A percentile compares a stretch with the other conserved stretches of the same genome.
These are phyloP conservation scores for Clarireedia homoeocarpa DNA, from an alignment of 2,329 filamentous ascomycete species.

Conservation along the genomic window DNA sequence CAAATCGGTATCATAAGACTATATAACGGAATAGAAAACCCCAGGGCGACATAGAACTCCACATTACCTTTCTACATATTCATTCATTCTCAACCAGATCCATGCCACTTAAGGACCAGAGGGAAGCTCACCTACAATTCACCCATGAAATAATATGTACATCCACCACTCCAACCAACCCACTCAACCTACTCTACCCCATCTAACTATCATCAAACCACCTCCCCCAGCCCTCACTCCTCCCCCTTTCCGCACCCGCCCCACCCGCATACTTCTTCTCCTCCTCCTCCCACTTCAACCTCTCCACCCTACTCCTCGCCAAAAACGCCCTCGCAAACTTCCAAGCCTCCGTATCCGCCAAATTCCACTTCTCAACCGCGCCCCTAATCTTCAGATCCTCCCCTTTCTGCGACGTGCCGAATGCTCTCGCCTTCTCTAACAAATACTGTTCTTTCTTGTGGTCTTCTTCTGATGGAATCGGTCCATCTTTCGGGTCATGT, in stretches of 20 bases:
- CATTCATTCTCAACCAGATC: background rate
- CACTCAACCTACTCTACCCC: background rate
- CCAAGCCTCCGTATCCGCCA: constrained; percentile 73
- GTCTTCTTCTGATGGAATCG: constrained; percentile 44
- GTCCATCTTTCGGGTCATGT: constrained; percentile 40
- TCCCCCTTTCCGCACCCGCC: constrained; percentile 37
- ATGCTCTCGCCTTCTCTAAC: constrained; percentile 45
- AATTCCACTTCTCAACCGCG: constrained; percentile 57
- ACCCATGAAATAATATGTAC: background rate
- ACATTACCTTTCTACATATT: background rate
- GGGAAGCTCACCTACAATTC: no score
- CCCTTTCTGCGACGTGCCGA: constrained; percentile 33
- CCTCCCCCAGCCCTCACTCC: constrained; percentile 22
- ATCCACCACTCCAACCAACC: background rate
- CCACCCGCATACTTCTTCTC: constrained; percentile 58
- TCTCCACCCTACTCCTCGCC: constrained; percentile 54
- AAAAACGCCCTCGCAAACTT: constrained; percentile 63
- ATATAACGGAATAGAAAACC: background rate
- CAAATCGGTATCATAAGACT: background rate
- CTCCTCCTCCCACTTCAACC: constrained; percentile 61
- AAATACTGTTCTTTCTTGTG: constrained; percentile 47
- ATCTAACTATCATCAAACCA: constrained; percentile 24
- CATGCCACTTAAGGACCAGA: background rate
- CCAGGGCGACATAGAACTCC: background rate
- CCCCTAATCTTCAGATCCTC: constrained; percentile 40